Percentiles rank a stretch among this genome's conserved stretches.
These are phyloP conservation scores for Vaccinium darrowii DNA, from an alignment of 148 eudicot genomes.

Conservation along the genomic window DNA sequence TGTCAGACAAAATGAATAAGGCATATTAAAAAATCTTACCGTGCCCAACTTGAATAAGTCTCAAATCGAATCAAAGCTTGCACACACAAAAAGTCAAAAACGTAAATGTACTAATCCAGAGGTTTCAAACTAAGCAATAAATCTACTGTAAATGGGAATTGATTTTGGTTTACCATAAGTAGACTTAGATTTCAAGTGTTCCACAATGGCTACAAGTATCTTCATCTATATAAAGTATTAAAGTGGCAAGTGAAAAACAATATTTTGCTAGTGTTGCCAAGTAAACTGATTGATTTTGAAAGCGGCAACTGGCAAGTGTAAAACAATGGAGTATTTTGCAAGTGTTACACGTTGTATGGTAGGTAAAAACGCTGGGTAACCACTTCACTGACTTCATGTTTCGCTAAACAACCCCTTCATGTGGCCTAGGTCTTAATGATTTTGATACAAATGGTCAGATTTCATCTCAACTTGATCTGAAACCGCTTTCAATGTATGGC, in stretches of 20 bases:
- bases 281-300: no score
- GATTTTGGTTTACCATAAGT: not conserved
- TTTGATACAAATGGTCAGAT: not conserved
- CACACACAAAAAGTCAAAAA: not conserved
- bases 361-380: not conserved
- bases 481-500: not conserved
- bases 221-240: not conserved
- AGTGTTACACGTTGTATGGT: not conserved
- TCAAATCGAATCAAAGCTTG: not conserved
- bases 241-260: not conserved
- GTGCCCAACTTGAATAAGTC: not conserved
- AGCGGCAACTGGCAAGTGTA: not conserved
- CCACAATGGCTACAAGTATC: not conserved
- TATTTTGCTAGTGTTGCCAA: not conserved
- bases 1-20: not conserved
- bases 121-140: not conserved
- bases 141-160: not conserved
- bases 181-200: not conserved
- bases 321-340: not conserved
- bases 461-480: not conserved
- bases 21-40: not conserved
- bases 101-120: not conserved
- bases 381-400: not conserved
- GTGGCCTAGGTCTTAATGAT: not conserved
- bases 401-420: not conserved